Percentiles rank a stretch among this genome's conserved stretches.
These are phyloP conservation scores for Solanum boliviense DNA, from an alignment of 257 asterid genomes.

Conservation along the genomic window DNA sequence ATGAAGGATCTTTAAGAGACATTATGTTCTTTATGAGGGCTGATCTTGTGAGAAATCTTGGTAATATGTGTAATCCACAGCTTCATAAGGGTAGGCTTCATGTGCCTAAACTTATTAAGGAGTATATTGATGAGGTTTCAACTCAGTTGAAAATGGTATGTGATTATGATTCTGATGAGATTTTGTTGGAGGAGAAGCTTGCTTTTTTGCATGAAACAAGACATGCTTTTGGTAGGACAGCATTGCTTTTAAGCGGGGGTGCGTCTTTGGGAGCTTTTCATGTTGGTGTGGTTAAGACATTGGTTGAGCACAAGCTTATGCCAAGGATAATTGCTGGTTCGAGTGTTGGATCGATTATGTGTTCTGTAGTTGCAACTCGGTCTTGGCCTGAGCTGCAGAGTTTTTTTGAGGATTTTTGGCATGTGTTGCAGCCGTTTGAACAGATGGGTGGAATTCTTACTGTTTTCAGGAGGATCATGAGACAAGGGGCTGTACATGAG, in stretches of 20 bases:
- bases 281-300: constrained; percentile 79
- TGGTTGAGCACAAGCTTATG: constrained; percentile 82
- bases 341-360: constrained; percentile 91
- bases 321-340: constrained; percentile 95
- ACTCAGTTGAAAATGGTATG: constrained; percentile 91
- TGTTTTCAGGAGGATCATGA: constrained; percentile 72
- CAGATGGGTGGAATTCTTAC: constrained; percentile 78
- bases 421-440: constrained; percentile 70
- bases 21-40: constrained; percentile 89
- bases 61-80: constrained; percentile 93
- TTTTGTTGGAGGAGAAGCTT: constrained; percentile 81
- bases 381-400: constrained; percentile 98
- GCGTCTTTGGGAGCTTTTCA: constrained; percentile 95
- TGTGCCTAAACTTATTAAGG: constrained; percentile 80
- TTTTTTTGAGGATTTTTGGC: constrained; percentile 91
- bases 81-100: constrained; percentile 89
- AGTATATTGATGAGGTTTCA: constrained; percentile 82
- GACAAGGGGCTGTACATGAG: constrained; percentile 86
- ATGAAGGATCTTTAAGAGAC: constrained; percentile 84
- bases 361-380: constrained; percentile 73
- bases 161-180: constrained; percentile 81
- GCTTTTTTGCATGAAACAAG: constrained; percentile 95
- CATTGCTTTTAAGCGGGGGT: constrained; percentile 87
- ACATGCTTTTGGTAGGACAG: constrained; percentile 95
- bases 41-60: constrained; percentile 76